Conservation (phyloP, 345 rosid species). For the Brassica incana region DNA sequence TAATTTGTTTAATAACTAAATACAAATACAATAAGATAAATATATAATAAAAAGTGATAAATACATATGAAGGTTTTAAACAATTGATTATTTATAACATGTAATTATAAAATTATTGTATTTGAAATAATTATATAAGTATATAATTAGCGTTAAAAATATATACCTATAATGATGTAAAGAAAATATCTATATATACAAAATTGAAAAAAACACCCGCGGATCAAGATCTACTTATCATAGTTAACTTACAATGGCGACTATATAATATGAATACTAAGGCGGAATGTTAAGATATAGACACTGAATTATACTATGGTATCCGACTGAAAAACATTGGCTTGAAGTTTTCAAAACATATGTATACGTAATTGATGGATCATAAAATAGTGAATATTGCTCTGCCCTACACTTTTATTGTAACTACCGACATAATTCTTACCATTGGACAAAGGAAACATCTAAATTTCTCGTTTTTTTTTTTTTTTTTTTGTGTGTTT, state of each 20-base stretch:
- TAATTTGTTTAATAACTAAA: too few species aligned
- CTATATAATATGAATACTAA: background rate
- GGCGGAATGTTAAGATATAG: background rate
- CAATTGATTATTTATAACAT: too few species aligned
- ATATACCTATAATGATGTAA: too few species aligned
- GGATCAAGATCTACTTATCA: background rate
- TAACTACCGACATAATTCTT: slow-evolving; percentile 38
- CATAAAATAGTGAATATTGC: slow-evolving; percentile 30
- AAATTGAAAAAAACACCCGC: too few species aligned
- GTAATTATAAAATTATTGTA: too few species aligned
- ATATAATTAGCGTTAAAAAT: too few species aligned
- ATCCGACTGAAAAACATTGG: background rate
- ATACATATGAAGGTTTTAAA: too few species aligned
- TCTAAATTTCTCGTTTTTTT: slow-evolving; percentile 21
- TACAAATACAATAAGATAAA: too few species aligned
- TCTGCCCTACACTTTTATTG: slow-evolving; percentile 31
- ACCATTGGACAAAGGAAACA: slow-evolving; percentile 30
- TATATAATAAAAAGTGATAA: too few species aligned
- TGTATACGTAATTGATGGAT: slow-evolving; percentile 4
- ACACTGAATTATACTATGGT: background rate
- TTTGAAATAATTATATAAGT: too few species aligned
- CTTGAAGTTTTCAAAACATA: background rate
- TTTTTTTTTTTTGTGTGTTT: slow-evolving; percentile 14
- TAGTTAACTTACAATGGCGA: background rate
- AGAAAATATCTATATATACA: too few species aligned